phyloP scores from a whole-genome alignment of 176 grass and related monocot species.

The sorghum (Sorghum bicolor) region Sorghum_bicolor_NCBIv3 NC_012871.2:13682501-13683000 shows the following conservation, averaged over 20 bases:
- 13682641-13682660: too few relatives aligned
- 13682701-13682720: too few relatives aligned
- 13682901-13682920: constrained; percentile 75
- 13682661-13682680: not conserved
- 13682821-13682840: constrained; percentile 57
- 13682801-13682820: constrained; percentile 5
- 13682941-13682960: not conserved
- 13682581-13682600: too few relatives aligned
- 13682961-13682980: not conserved
- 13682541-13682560: too few relatives aligned
- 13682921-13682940: too few relatives aligned
- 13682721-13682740: too few relatives aligned
- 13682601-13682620: not conserved
- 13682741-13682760: too few relatives aligned
- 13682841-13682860: constrained; percentile 62
- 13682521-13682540: not conserved
- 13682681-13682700: too few relatives aligned
- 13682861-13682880: constrained; percentile 28
- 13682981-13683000: not conserved
- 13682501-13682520: too few relatives aligned
- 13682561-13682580: not conserved
- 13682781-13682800: too few relatives aligned
- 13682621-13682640: too few relatives aligned
- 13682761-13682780: too few relatives aligned
- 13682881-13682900: constrained; percentile 64